A percentile compares a stretch with the other conserved stretches of the same genome.
phyloP scores from a whole-genome alignment of 306 rosid species.

The Sicyos baderoa region DNA sequence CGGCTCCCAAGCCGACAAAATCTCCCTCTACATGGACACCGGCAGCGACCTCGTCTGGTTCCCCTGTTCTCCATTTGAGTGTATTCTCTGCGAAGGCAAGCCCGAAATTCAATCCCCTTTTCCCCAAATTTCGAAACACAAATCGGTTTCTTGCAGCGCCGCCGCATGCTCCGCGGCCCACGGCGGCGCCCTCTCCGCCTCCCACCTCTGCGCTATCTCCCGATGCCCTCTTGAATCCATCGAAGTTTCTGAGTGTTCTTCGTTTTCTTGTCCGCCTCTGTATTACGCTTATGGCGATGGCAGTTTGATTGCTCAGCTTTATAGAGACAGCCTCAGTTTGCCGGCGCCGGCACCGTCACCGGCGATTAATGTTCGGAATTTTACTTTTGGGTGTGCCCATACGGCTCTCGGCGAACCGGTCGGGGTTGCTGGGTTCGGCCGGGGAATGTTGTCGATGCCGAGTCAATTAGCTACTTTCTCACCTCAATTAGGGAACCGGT shows the following conservation, averaged over 20 bases:
- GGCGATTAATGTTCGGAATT: constrained; percentile 46
- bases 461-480: constrained; percentile 55
- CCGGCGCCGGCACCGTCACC: constrained; percentile 47
- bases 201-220: constrained; percentile 77
- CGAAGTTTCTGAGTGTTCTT: constrained; percentile 60
- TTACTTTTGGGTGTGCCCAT: constrained; percentile 89
- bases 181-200: constrained; percentile 34
- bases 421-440: constrained; percentile 93
- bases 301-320: constrained; percentile 64
- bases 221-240: constrained; percentile 63
- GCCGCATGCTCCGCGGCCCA: constrained; percentile 71
- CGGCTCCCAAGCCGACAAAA: constrained; percentile 45
- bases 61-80: constrained; percentile 82
- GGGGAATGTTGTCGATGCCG: constrained; percentile 63
- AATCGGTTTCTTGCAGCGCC: constrained; percentile 52
- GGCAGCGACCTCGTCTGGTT: constrained; percentile 96
- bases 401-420: constrained; percentile 77
- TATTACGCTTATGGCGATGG: constrained; percentile 91
- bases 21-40: constrained; percentile 90
- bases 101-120: constrained; percentile 34
- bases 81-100: constrained; percentile 88
- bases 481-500: constrained; percentile 66
- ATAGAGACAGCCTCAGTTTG: constrained; percentile 34
- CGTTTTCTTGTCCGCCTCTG: constrained; percentile 61
- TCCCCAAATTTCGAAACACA: constrained; percentile 31